Evolutionary conservation across 2,329 filamentous ascomycete genomes (phyloP).

Genomic region (Claviceps digitariae): DNA sequence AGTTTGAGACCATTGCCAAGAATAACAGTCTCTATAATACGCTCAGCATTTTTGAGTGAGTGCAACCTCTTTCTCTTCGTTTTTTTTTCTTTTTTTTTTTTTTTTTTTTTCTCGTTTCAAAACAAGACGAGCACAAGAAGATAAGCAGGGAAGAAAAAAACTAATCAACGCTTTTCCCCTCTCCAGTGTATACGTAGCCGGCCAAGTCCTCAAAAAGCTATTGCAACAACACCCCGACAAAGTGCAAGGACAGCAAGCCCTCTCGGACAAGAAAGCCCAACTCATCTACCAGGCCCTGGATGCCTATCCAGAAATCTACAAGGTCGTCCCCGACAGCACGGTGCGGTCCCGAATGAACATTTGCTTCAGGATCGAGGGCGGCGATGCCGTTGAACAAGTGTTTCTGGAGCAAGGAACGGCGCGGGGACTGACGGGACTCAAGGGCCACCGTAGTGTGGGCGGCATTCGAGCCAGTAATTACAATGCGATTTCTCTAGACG

Average conservation of each 20-base stretch:
- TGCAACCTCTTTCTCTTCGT: too few relatives aligned
- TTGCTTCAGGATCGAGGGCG: conserved; percentile 64
- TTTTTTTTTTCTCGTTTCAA: too few relatives aligned
- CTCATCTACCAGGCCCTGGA: conserved; percentile 22
- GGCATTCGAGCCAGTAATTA: conserved; percentile 27
- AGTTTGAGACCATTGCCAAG: conserved; percentile 76
- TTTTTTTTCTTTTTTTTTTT: too few relatives aligned
- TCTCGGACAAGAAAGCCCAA: conserved; percentile 61
- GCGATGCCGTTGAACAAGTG: conserved; percentile 59
- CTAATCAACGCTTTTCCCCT: too few relatives aligned
- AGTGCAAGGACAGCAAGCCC: conserved; percentile 61
- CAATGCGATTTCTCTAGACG: conserved; percentile 2
- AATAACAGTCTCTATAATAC: conserved; percentile 97
- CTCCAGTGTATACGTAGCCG: conserved; percentile 67
- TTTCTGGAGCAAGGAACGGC: conserved; percentile 64
- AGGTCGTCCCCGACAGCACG: conserved; percentile 59
- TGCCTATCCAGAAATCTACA: conserved; percentile 33
- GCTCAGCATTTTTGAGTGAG: conserved; percentile 74
- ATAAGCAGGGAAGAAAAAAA: background rate
- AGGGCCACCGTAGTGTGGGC: conserved; percentile 77
- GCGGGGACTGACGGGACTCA: conserved; percentile 61
- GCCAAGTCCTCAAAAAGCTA: conserved; percentile 72
- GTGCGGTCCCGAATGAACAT: conserved; percentile 88
- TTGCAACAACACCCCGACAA: conserved; percentile 52
- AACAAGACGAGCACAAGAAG: background rate